Conservation (phyloP, 768 basidiomycete genomes). For the Holtermannia corniformis region DNA sequence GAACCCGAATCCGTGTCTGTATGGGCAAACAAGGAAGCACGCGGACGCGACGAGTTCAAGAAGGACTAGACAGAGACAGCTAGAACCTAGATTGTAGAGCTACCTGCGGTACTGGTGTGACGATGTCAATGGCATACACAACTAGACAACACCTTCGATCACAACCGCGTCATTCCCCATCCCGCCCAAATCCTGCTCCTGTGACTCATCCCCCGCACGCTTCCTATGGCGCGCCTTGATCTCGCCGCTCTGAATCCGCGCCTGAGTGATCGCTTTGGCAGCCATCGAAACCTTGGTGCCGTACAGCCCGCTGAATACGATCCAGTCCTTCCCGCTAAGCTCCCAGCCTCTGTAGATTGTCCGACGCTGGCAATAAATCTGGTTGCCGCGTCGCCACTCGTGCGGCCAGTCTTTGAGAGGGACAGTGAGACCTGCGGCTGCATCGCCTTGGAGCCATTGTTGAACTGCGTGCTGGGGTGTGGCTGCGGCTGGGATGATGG, state of each 20-base stretch:
- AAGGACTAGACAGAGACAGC: constrained; percentile 15
- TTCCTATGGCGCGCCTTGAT: neutral
- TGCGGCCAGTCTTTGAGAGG: neutral
- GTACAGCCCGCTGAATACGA: neutral
- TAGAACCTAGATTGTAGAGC: neutral
- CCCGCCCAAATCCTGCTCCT: neutral
- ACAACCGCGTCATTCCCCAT: neutral
- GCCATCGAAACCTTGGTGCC: neutral
- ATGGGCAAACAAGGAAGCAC: constrained; percentile 44
- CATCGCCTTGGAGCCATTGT: neutral
- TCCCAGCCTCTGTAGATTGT: neutral
- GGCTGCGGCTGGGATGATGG: neutral
- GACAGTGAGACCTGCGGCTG: neutral
- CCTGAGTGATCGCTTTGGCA: neutral
- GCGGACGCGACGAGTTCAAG: constrained; percentile 43
- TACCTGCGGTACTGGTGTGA: neutral
- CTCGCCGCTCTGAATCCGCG: neutral
- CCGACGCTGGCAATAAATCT: neutral
- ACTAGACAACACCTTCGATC: neutral
- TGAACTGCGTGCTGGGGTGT: neutral
- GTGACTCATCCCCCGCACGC: neutral
- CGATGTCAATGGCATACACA: neutral
- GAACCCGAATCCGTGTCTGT: constrained; percentile 43
- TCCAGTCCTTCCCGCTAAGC: neutral
- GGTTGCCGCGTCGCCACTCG: neutral